Base-by-base conservation (phyloP, 1,284 basidiomycete genomes). In the Pseudozyma tsukubaensis region DNA sequence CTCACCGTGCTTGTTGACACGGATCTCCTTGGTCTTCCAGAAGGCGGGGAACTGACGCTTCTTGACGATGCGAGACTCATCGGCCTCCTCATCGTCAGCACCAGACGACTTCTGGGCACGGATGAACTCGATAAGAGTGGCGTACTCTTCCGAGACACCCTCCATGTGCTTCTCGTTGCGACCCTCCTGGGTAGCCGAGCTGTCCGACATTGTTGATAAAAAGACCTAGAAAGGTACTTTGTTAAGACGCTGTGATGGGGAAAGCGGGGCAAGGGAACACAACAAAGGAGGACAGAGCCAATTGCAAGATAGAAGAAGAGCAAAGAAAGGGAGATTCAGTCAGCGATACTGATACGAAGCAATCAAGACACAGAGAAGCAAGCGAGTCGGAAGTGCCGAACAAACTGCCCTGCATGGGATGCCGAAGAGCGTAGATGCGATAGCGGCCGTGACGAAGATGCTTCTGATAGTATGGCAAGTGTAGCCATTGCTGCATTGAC, bases 1-100 rank as follows among this genome's bases (percentile, higher is more conserved):
- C 66, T 84, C 83, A 21, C 83, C 83, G 65, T 81, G 71, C 80
- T 84, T 84, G 81, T 84, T 83, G 53, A 84, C 79, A 52, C 83
- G 82, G 47, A 82, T 44, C 66, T 84, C 82, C 36, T 66, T 74
- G 50, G 70, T 74, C 78, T 84, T 79, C 83, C 83, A 84, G 55
- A 80, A 80, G 45, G 60, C 55, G 56, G 76, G 72, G 55, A 64
- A 78, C 58, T 72, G 55, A 65, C 83, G 83, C 76, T 81, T 81
- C 76, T 77, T 81, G 61, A 83, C 78, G 58, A 82, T 57, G 55
- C 57, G 76, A 36, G 77, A 52, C 50, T 77, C 80, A 53, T 82
- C 77, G 16, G 44, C 63, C 24, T 69, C 82, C 34, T 76, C 79
- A 12, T 82, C 81, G 39, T 83, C 82, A 49, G 37, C 40, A 29